phyloP scores from a whole-genome alignment of 2,329 filamentous ascomycete genomes.

The Macrophomina phaseolina region DNA sequence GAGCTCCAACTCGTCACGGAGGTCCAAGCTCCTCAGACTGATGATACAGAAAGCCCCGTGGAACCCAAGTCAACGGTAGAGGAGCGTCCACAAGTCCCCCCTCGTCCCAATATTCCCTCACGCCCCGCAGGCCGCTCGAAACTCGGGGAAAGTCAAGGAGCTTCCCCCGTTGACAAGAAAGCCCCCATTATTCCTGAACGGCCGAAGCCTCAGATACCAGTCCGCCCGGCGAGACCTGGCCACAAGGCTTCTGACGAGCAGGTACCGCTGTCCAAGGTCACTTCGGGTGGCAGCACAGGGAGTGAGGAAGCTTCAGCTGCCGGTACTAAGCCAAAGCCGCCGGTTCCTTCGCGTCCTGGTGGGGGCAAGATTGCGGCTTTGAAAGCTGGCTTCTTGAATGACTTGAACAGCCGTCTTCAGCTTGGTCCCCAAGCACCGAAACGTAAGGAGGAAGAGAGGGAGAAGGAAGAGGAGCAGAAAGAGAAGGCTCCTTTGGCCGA shows the following conservation, averaged over 20 bases:
- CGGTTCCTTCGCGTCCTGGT: conserved; percentile 76
- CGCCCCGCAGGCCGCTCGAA: conserved; percentile 36
- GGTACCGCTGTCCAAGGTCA: conserved; percentile 42
- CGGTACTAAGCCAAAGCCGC: conserved; percentile 76
- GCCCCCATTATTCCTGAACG: conserved; percentile 60
- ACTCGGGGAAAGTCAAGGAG: conserved; percentile 30
- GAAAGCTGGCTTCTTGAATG: conserved; percentile 89
- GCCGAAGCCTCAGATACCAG: conserved; percentile 69
- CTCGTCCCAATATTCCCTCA: conserved; percentile 40
- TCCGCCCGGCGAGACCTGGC: conserved; percentile 61
- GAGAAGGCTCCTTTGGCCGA: conserved; percentile 84
- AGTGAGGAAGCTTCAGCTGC: conserved; percentile 50
- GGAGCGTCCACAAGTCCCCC: conserved; percentile 33
- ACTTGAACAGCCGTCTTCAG: conserved; percentile 87
- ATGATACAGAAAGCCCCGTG: conserved; percentile 45
- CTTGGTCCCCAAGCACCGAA: conserved; percentile 82
- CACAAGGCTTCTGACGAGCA: conserved; percentile 40
- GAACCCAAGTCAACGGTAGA: conserved; percentile 17
- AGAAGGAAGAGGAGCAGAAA: conserved; percentile 56
- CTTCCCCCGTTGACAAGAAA: conserved; percentile 58
- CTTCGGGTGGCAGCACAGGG: conserved; percentile 33
- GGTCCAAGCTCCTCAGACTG: conserved; percentile 58
- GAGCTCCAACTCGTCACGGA: conserved; percentile 80
- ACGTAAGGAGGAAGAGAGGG: conserved; percentile 71
- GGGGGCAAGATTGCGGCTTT: conserved; percentile 89